A percentile compares a stretch with the other conserved stretches of the same genome.
These are phyloP conservation scores for Taiwanofungus camphoratus DNA, from an alignment of 1,284 basidiomycete genomes.

Conservation along the genomic window DNA sequence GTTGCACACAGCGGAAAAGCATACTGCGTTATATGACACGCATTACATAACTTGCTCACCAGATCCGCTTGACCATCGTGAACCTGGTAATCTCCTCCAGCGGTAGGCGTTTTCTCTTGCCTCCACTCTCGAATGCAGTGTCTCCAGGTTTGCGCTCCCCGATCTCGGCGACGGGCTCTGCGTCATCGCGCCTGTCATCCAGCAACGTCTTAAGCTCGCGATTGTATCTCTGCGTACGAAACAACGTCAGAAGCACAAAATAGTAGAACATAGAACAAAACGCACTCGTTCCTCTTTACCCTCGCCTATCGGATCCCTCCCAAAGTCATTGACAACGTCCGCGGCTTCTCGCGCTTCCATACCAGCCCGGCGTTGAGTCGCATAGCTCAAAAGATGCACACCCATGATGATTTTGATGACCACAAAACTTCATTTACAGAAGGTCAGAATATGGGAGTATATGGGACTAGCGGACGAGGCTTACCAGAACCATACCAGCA, in stretches of 20 bases:
- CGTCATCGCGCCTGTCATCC: conserved; percentile 65
- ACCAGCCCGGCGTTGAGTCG: conserved; percentile 64
- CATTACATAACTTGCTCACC: conserved; percentile 48
- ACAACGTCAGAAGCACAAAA: background rate
- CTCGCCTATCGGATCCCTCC: conserved; percentile 82
- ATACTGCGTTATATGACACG: too few relatives aligned
- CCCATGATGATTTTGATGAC: conserved; percentile 87
- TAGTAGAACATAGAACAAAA: conserved; percentile 6
- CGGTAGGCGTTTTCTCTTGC: conserved; percentile 57
- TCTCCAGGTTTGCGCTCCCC: conserved; percentile 46
- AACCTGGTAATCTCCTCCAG: conserved; percentile 86
- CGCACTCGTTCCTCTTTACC: conserved; percentile 77
- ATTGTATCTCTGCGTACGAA: conserved; percentile 60
- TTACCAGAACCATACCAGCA: conserved; percentile 81
- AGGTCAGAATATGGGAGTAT: background rate
- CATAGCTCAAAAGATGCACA: conserved; percentile 81
- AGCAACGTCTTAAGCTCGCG: conserved; percentile 70
- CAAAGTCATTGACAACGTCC: conserved; percentile 78
- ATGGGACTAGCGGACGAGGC: conserved; percentile 17
- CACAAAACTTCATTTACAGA: conserved; percentile 49
- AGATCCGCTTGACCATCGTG: conserved; percentile 93
- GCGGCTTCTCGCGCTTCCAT: conserved; percentile 73
- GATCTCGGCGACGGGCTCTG: conserved; percentile 61
- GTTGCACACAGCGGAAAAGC: too few relatives aligned
- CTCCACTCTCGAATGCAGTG: conserved; percentile 25